phyloP scores from a whole-genome alignment of 2,329 filamentous ascomycete genomes.

The Venturia nashicola region DNA sequence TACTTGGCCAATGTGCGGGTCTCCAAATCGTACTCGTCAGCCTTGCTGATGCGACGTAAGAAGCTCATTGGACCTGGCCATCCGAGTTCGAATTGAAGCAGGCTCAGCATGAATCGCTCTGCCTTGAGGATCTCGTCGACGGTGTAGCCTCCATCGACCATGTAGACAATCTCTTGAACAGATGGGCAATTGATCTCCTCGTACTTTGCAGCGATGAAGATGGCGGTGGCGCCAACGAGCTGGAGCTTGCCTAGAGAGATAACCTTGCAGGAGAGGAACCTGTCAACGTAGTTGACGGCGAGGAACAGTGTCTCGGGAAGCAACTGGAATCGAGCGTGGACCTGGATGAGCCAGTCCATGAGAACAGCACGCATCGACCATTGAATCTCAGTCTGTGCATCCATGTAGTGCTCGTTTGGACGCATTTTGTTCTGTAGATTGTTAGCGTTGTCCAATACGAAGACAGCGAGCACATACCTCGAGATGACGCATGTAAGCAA shows the following conservation, averaged over 20 bases:
- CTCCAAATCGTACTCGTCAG: slow-evolving; percentile 93
- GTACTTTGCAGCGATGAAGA: slow-evolving; percentile 94
- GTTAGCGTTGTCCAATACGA: background rate
- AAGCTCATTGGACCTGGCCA: slow-evolving; percentile 99
- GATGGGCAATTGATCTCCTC: slow-evolving; percentile 98
- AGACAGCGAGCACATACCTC: slow-evolving; percentile 47
- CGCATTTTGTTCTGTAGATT: slow-evolving; percentile 54
- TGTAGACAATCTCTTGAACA: slow-evolving; percentile 89
- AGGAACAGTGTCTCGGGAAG: slow-evolving; percentile 92
- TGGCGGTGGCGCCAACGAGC: slow-evolving; percentile 87
- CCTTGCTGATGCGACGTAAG: slow-evolving; percentile 90
- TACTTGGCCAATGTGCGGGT: slow-evolving; percentile 94
- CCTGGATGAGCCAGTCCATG: slow-evolving; percentile 97
- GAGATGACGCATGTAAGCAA: slow-evolving; percentile 76
- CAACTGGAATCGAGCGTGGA: slow-evolving; percentile 81
- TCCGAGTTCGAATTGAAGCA: slow-evolving; percentile 89
- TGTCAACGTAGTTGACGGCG: slow-evolving; percentile 92
- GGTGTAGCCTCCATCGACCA: slow-evolving; percentile 89
- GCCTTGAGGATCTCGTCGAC: slow-evolving; percentile 91
- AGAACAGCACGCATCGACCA: slow-evolving; percentile 98
- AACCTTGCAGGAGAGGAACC: slow-evolving; percentile 87
- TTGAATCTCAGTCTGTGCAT: slow-evolving; percentile 89
- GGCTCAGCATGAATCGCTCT: slow-evolving; percentile 94
- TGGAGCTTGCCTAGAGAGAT: slow-evolving; percentile 92
- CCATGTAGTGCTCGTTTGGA: slow-evolving; percentile 91